Base-by-base conservation (phyloP, 1,139 yeast genomes). In the Suhomyces bribrorum region DNA sequence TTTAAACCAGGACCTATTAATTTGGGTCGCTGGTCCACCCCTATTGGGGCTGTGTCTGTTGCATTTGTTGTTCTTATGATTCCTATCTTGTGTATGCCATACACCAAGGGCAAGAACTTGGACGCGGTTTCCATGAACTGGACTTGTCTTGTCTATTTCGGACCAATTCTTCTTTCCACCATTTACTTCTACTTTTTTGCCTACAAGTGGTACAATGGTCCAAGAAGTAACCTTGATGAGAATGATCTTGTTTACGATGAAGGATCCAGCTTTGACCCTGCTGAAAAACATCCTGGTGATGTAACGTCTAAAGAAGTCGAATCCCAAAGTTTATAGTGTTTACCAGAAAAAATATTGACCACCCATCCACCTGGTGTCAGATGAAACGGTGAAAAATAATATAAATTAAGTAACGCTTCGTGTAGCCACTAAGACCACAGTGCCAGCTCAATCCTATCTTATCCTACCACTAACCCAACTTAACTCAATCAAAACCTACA, bases 1-100 rank as follows among this genome's bases (percentile, higher is more conserved):
- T 83, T 83, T 62, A 64, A 66, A 43, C 77, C 78, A 11, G 92
- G 90, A 2, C 90, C 90, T 2, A 82, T 86, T 83, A 67, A 77
- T 53, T 65, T 84, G 40, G 92, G 92, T 26, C 61, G 52, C 36
- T 69, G 57, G 46, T 77, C 86, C 1, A 56, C 64, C 13, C 75
- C 77, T 11, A 68, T 75, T 18, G 81, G 80, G 23, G 41, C 49
- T 14, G 46, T 65, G n/a, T 69, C 73, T 1, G 47, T 46, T 35
- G 64, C 75, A 2, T 78, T 74, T 55, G 87, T 83, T 3, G 41
- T 64, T 0, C 63, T 81, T 24, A 82, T 83, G 82, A 71, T 80
- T 39, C 87, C 87, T 26, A 75, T 83, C 40, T 69, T 83, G 52
- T 79, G 85, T 54, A 77, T 82, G 76, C 88, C 88, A 36, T 67